Evolutionary conservation across 331 rosid genomes (phyloP).

Genomic region (Arachis monticola): DNA sequence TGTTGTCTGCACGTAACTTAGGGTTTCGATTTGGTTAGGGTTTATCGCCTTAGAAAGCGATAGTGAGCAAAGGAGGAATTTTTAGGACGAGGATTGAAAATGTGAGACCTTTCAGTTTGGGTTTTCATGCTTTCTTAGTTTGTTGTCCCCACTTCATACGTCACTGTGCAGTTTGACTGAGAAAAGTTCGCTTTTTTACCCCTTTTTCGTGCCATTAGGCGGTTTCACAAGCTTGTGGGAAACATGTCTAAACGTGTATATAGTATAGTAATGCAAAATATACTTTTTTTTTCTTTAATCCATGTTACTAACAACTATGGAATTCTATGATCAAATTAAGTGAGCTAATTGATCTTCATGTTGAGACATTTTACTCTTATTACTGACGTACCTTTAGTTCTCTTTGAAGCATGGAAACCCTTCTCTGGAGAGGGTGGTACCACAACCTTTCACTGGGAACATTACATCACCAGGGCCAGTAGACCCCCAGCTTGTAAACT

Average conservation of each 20-base stretch:
- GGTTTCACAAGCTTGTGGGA: background rate
- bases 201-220: background rate
- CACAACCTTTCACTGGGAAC: constrained; percentile 4
- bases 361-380: background rate
- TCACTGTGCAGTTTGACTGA: background rate
- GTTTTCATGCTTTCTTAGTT: constrained; percentile 5
- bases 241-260: background rate
- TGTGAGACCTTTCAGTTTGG: background rate
- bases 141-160: background rate
- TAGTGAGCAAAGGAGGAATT: constrained; percentile 5
- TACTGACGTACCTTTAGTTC: background rate
- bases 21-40: constrained; percentile 36
- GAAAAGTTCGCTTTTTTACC: constrained; percentile 7
- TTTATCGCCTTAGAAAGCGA: background rate
- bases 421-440: constrained; percentile 32
- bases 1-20: background rate
- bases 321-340: constrained; percentile 2
- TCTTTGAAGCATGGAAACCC: constrained; percentile 31
- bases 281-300: background rate
- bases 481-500: constrained; percentile 8
- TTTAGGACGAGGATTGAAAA: background rate
- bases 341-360: background rate
- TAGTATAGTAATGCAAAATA: too few relatives aligned
- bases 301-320: background rate
- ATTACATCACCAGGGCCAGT: background rate